Base-by-base conservation (phyloP, 208 protist genomes). In the Spongospora subterranea region DNA sequence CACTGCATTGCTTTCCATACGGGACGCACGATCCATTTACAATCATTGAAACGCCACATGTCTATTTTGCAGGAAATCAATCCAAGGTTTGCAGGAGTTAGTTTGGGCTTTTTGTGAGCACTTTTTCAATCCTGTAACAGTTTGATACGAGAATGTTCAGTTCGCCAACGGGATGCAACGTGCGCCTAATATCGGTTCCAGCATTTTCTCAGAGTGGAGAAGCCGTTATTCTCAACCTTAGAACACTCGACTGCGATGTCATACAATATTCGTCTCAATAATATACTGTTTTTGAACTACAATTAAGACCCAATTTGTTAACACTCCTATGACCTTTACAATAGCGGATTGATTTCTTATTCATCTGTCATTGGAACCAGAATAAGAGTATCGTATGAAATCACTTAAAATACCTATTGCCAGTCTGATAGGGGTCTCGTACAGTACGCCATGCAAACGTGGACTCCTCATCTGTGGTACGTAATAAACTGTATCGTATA, bases 11-110 rank as follows among this genome's bases (percentile, higher is more conserved):
- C 13, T 89, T 89, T 1, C 88, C 88, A 39, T 89, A 35, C 54
- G n/a, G n/a, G 1, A 32, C 64, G 1, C 46, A 65, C 46, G 88
- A 89, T 45, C 88, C 88, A 29, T 89, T 89, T 89, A 45, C 45
- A 39, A 60, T 89, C 88, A 35, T 17, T 32, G 11, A 1, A 20
- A 20, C 35, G 29, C 88, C 88, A 20, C 88, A 89, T n/a, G 88
- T 89, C 54, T 89, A 89, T n/a, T 65, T 89, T 89, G 88, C 88
- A 1, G 88, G 88, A 13, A 89, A 89, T 45, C 54, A 82, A 35
- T 43, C 71, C 71, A 82, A 43, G 35, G 71, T 82, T 43, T 20
- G n/a, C 40, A 6, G n/a, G n/a, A n/a, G n/a, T 60, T 60, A 6
- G 50, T 60, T 29, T 60, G 50, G 13, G 6, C 13, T 60, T 60